A percentile compares a stretch with the other conserved stretches of the same genome.
Evolutionary conservation across 768 basidiomycete species (phyloP).

Genomic region (Tulasnella sp.): DNA sequence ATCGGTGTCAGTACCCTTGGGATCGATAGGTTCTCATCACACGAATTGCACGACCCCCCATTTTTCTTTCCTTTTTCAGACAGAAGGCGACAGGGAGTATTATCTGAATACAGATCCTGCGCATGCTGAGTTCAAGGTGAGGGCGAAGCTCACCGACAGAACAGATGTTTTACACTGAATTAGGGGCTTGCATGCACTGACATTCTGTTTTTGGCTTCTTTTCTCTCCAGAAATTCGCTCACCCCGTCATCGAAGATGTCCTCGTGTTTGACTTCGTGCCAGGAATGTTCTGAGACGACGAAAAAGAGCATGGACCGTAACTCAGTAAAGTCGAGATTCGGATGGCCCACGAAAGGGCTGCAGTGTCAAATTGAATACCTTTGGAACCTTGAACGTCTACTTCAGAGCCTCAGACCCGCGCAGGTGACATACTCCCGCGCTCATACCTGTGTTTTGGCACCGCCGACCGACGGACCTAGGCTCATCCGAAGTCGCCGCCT

Average conservation of each 20-base stretch:
- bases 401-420: too few relatives aligned
- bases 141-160: neutral
- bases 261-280: neutral
- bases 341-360: too few relatives aligned
- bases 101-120: constrained; percentile 7
- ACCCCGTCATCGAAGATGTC: neutral
- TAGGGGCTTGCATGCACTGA: neutral
- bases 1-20: neutral
- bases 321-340: too few relatives aligned
- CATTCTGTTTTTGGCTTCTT: neutral
- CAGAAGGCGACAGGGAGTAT: neutral
- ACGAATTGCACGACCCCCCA: too few relatives aligned
- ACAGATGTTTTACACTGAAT: neutral
- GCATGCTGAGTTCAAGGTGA: constrained; percentile 5
- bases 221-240: neutral
- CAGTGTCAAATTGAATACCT: too few relatives aligned
- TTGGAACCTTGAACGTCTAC: too few relatives aligned
- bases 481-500: too few relatives aligned
- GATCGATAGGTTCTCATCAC: too few relatives aligned
- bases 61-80: neutral
- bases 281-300: constrained; percentile 1
- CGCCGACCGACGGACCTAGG: too few relatives aligned
- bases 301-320: too few relatives aligned
- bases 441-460: too few relatives aligned
- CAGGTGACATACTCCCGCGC: too few relatives aligned